Percentiles rank a stretch among this genome's conserved stretches.
These are phyloP conservation scores for Tetrastigma voinierianum DNA, from an alignment of 164 flowering plant species.

Conservation along the genomic window DNA sequence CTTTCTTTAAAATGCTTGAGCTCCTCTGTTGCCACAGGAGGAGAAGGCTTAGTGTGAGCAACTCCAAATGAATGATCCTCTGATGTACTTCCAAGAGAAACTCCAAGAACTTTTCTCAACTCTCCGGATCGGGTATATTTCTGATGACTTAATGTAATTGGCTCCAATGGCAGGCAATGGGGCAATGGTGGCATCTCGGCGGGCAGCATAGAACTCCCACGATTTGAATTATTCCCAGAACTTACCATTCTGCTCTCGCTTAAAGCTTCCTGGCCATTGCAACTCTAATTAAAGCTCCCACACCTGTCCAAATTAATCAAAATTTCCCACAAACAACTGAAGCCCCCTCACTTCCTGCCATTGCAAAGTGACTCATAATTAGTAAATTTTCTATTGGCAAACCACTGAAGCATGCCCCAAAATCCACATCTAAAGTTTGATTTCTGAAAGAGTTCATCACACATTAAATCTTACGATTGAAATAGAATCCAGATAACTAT, in stretches of 20 bases:
- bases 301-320: neutral
- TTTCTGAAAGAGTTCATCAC: neutral
- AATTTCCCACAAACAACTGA: neutral
- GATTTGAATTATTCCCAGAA: slow-evolving; percentile 18
- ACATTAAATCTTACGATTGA: neutral
- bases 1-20: slow-evolving; percentile 55
- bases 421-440: neutral
- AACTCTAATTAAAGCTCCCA: neutral
- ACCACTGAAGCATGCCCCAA: neutral
- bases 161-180: slow-evolving; percentile 28
- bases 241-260: slow-evolving; percentile 12
- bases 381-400: neutral
- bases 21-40: slow-evolving; percentile 50
- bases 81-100: slow-evolving; percentile 16
- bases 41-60: slow-evolving; percentile 38
- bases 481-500: neutral
- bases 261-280: neutral
- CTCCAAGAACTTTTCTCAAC: slow-evolving; percentile 24
- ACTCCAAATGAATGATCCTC: slow-evolving; percentile 34
- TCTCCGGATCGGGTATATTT: slow-evolving; percentile 29
- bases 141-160: slow-evolving; percentile 25
- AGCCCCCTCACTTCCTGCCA: neutral
- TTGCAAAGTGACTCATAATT: neutral
- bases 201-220: slow-evolving; percentile 13
- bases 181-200: slow-evolving; percentile 26